A percentile compares a stretch with the other conserved stretches of the same genome.
Evolutionary conservation across 805 yeast genomes (phyloP).

Genomic region (Huiozyma sinensis): DNA sequence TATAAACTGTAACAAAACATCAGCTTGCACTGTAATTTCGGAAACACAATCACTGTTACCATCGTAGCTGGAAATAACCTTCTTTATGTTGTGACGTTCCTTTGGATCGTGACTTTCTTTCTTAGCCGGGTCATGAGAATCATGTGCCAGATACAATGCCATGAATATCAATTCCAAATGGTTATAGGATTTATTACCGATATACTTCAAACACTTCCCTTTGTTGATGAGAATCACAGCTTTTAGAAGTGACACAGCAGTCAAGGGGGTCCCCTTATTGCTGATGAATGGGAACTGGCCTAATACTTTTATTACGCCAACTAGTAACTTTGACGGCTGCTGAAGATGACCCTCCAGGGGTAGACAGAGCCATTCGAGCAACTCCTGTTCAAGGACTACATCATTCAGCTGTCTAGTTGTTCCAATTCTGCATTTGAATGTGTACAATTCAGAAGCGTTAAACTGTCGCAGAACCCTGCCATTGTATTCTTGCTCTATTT

Average conservation of each 20-base stretch:
- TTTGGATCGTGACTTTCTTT: background rate
- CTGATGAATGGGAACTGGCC: slow-evolving; percentile 42
- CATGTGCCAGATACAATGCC: slow-evolving; percentile 27
- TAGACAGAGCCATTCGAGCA: slow-evolving; percentile 28
- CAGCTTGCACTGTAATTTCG: slow-evolving; percentile 27
- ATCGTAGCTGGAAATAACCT: no score
- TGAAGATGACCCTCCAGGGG: slow-evolving; percentile 27
- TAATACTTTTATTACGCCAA: slow-evolving; percentile 33
- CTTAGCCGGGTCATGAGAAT: no score
- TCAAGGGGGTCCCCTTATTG: slow-evolving; percentile 26
- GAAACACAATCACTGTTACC: no score
- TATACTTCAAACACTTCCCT: slow-evolving; percentile 31
- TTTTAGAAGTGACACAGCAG: slow-evolving; percentile 34
- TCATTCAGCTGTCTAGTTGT: slow-evolving; percentile 13
- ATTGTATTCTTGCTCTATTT: background rate
- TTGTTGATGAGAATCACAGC: slow-evolving; percentile 34
- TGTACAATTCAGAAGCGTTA: slow-evolving; percentile 16
- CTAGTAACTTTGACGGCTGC: slow-evolving; percentile 25
- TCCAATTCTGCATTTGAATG: slow-evolving; percentile 14
- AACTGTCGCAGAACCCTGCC: slow-evolving; percentile 10
- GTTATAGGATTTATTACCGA: slow-evolving; percentile 31
- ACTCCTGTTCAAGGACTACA: slow-evolving; percentile 18
- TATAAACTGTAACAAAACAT: slow-evolving; percentile 34
- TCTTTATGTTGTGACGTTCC: no score
- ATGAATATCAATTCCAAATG: slow-evolving; percentile 38